These are phyloP conservation scores for Corynascus novoguineensis DNA, from an alignment of 495 filamentous ascomycete species.

Conservation along the genomic window DNA sequence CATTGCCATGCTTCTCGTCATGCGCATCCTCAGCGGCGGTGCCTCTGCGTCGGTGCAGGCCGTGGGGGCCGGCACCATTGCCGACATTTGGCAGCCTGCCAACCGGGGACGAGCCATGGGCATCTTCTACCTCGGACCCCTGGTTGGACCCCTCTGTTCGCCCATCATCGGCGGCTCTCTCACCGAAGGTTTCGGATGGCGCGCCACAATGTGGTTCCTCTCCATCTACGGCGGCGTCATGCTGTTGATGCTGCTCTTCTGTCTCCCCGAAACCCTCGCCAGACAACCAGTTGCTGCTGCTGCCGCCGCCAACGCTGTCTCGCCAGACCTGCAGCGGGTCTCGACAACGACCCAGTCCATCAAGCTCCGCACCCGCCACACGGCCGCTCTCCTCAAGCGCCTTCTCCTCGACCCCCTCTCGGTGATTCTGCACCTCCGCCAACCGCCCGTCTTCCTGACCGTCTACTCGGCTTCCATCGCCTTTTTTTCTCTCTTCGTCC, in stretches of 20 bases:
- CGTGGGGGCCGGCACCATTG: constrained; percentile 87
- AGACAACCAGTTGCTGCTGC: too few relatives aligned
- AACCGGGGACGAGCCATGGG: constrained; percentile 88
- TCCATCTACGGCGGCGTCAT: constrained; percentile 66
- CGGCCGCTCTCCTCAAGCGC: constrained; percentile 53
- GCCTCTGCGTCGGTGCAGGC: constrained; percentile 85
- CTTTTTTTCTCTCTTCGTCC: constrained; percentile 75
- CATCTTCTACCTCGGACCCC: constrained; percentile 83
- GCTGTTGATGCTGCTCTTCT: constrained; percentile 58
- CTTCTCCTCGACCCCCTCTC: constrained; percentile 74
- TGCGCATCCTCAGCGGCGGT: constrained; percentile 77
- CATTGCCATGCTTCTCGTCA: constrained; percentile 79
- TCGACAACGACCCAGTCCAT: constrained; percentile 62
- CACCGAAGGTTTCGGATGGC: constrained; percentile 67
- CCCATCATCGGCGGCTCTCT: constrained; percentile 85
- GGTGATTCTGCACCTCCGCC: constrained; percentile 73
- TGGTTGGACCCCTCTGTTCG: constrained; percentile 76
- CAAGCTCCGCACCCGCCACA: constrained; percentile 47
- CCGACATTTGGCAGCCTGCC: constrained; percentile 80
- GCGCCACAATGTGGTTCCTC: constrained; percentile 84
- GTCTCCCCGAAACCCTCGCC: constrained; percentile 64
- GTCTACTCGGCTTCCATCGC: constrained; percentile 80
- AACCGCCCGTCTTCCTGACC: constrained; percentile 70
- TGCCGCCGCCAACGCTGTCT: neutral
- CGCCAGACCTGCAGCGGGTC: constrained; percentile 36